Percentiles rank a stretch among this genome's conserved stretches.
These are phyloP conservation scores for Emericellopsis atlantica DNA, from an alignment of 2,329 filamentous ascomycete genomes.

Conservation along the genomic window DNA sequence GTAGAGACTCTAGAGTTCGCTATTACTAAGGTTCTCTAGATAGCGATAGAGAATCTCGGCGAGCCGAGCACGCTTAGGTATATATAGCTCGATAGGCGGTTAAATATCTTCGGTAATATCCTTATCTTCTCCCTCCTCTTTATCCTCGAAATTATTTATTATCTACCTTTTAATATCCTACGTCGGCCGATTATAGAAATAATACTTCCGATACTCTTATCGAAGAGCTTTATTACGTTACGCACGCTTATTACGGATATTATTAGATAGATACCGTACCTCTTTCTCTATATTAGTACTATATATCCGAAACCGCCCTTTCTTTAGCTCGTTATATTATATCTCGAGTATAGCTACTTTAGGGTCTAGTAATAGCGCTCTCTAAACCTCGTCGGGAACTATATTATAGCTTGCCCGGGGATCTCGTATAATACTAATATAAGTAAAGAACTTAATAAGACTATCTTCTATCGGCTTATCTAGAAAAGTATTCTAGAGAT, in stretches of 20 bases:
- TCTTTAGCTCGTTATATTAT: conserved; percentile 9
- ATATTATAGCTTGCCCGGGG: conserved; percentile 13
- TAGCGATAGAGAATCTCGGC: no score
- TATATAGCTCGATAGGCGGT: no score
- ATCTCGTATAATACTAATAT: conserved; percentile 14
- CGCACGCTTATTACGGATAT: conserved; percentile 9
- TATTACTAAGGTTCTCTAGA: no score
- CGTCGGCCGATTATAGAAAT: conserved; percentile 13
- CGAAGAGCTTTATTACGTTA: conserved; percentile 7
- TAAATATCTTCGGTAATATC: background rate
- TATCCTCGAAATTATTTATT: conserved; percentile 3
- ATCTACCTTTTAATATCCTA: conserved; percentile 13
- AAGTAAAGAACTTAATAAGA: conserved; percentile 8
- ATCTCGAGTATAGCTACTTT: conserved; percentile 11
- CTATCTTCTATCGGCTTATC: conserved; percentile 9
- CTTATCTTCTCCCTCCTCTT: background rate
- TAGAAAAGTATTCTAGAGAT: conserved; percentile 15
- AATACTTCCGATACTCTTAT: conserved; percentile 12
- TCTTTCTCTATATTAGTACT: conserved; percentile 9
- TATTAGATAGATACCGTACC: conserved; percentile 10
- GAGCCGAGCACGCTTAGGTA: no score
- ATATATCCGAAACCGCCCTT: conserved; percentile 11
- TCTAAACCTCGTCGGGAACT: conserved; percentile 15
- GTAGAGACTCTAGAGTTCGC: no score
- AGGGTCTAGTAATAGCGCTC: conserved; percentile 9